Conservation (phyloP, 2,329 filamentous ascomycete species). For the Lecanicillium sp. region DNA sequence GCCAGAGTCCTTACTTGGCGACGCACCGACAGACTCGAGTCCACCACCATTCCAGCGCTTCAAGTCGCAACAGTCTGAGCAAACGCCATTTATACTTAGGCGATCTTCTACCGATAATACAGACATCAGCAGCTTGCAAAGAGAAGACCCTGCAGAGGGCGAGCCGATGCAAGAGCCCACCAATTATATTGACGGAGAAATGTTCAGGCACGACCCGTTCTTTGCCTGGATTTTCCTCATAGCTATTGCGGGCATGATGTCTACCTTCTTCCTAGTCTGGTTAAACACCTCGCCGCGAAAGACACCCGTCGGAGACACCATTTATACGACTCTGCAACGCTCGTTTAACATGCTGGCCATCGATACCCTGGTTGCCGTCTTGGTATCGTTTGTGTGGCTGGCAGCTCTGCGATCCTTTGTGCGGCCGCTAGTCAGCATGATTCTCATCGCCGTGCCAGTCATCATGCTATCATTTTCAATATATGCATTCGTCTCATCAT, state of each 20-base stretch:
- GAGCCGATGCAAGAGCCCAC: constrained; percentile 33
- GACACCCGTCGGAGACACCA: constrained; percentile 77
- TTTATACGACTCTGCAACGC: constrained; percentile 79
- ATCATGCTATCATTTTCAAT: constrained; percentile 84
- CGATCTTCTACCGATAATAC: constrained; percentile 37
- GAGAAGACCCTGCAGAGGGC: constrained; percentile 29
- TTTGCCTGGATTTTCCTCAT: constrained; percentile 90
- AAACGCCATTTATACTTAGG: constrained; percentile 30
- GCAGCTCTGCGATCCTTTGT: constrained; percentile 82
- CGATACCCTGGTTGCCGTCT: constrained; percentile 82
- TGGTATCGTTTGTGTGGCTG: constrained; percentile 87
- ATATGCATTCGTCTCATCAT: constrained; percentile 86
- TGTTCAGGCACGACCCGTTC: constrained; percentile 79
- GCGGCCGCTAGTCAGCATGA: constrained; percentile 69
- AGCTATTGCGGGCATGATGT: constrained; percentile 71
- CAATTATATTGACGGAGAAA: constrained; percentile 53
- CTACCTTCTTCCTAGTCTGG: constrained; percentile 83
- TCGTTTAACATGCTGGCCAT: constrained; percentile 86
- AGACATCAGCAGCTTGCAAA: constrained; percentile 31
- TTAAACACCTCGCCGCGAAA: constrained; percentile 73
- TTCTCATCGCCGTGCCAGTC: constrained; percentile 76
- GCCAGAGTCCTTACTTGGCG: constrained; percentile 50
- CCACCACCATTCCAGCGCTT: constrained; percentile 58
- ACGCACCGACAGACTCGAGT: constrained; percentile 41
- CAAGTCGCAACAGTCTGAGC: constrained; percentile 25